Percentiles rank a stretch among this genome's conserved stretches.
Conservation (phyloP, 352 stramenopile species). For the Pythium folliculosum region DNA sequence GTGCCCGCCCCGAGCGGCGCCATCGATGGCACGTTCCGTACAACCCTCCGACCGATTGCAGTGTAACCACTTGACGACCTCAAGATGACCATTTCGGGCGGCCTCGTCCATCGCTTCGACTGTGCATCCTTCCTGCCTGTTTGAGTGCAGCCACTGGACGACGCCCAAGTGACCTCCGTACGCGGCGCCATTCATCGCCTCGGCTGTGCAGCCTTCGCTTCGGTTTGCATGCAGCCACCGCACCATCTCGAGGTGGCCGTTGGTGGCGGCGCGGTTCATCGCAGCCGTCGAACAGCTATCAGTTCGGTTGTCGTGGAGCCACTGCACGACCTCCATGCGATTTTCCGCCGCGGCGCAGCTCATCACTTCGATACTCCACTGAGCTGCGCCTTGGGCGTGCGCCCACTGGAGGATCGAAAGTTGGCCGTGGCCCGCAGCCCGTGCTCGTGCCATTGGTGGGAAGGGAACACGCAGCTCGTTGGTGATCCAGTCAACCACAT, state of each 20-base stretch:
- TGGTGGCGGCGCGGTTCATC: slow-evolving; percentile 7
- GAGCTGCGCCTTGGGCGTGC: background rate
- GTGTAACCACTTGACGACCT: slow-evolving; percentile 17
- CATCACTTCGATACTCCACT: slow-evolving; percentile 15
- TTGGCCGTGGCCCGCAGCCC: slow-evolving; percentile 11
- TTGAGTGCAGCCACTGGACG: slow-evolving; percentile 9
- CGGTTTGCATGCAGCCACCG: slow-evolving; percentile 20
- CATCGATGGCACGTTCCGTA: slow-evolving; percentile 10
- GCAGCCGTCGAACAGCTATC: slow-evolving; percentile 8
- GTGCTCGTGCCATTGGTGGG: background rate
- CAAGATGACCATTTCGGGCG: slow-evolving; percentile 3
- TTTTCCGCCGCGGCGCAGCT: background rate
- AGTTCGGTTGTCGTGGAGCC: slow-evolving; percentile 4
- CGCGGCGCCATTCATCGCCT: slow-evolving; percentile 18
- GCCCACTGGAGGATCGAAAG: slow-evolving; percentile 11
- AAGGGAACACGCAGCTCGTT: background rate
- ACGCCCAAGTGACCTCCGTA: slow-evolving; percentile 5
- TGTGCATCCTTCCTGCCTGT: slow-evolving; percentile 11
- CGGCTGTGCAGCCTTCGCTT: slow-evolving; percentile 16
- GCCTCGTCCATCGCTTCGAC: slow-evolving; percentile 16
- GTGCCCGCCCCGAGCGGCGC: slow-evolving; percentile 6
- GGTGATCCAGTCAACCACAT: slow-evolving; percentile 12
- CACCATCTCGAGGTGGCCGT: slow-evolving; percentile 13
- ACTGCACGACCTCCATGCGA: slow-evolving; percentile 14
- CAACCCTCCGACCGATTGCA: slow-evolving; percentile 11